Conservation (phyloP, 805 yeast genomes). For the Saccharomycopsis guyanensis region DNA sequence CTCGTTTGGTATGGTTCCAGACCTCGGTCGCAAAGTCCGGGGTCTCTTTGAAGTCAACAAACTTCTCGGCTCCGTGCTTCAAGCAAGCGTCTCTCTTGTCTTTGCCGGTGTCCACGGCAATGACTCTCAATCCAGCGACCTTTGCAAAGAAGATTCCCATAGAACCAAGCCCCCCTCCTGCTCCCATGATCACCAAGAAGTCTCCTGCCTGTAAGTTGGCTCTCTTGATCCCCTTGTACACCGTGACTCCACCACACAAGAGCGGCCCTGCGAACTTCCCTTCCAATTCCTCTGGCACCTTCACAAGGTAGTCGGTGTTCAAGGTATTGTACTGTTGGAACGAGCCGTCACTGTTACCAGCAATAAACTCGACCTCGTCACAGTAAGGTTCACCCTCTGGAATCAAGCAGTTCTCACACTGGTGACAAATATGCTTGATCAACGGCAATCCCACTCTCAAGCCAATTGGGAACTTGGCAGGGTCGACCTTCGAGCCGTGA, state of each 20-base stretch:
- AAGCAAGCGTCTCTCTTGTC: slow-evolving; percentile 49
- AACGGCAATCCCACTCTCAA: slow-evolving; percentile 25
- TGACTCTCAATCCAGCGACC: slow-evolving; percentile 66
- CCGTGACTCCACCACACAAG: slow-evolving; percentile 59
- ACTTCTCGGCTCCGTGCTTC: slow-evolving; percentile 59
- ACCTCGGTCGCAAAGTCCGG: slow-evolving; percentile 50
- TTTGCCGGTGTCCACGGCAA: slow-evolving; percentile 66
- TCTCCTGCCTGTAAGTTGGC: slow-evolving; percentile 63
- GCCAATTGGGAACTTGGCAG: slow-evolving; percentile 22
- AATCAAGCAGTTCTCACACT: slow-evolving; percentile 23
- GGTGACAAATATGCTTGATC: slow-evolving; percentile 22
- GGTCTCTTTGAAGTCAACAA: slow-evolving; percentile 50
- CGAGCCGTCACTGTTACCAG: slow-evolving; percentile 66
- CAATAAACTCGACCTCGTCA: slow-evolving; percentile 60
- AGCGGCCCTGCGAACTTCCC: slow-evolving; percentile 42
- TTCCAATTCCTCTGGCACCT: slow-evolving; percentile 39
- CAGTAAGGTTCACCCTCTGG: slow-evolving; percentile 39
- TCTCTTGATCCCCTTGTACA: slow-evolving; percentile 59
- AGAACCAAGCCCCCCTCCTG: slow-evolving; percentile 77
- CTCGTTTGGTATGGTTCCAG: slow-evolving; percentile 55
- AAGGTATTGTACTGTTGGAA: slow-evolving; percentile 64
- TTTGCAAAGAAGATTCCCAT: slow-evolving; percentile 68
- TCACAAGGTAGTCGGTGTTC: slow-evolving; percentile 57
- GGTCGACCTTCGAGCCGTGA: slow-evolving; percentile 22
- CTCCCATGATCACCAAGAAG: slow-evolving; percentile 73